phyloP scores from a whole-genome alignment of 1,284 basidiomycete species.

The Trametes hirsuta region DNA sequence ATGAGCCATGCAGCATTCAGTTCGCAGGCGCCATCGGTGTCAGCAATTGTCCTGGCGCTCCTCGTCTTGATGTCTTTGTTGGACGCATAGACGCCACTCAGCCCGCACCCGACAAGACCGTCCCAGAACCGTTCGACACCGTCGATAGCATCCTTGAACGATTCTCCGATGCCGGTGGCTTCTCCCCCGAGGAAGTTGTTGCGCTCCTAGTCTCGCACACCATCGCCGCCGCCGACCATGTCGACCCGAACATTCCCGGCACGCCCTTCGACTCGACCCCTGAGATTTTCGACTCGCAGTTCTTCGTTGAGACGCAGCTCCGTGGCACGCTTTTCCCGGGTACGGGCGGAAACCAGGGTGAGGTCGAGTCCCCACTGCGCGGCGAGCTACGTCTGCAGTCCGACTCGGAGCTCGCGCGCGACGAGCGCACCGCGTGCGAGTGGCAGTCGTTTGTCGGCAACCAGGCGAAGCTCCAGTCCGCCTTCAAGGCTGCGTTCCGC shows the following conservation, averaged over 20 bases:
- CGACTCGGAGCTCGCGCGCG: constrained; percentile 31
- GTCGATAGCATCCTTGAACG: constrained; percentile 30
- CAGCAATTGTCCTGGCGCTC: constrained; percentile 37
- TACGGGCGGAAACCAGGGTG: constrained; percentile 27
- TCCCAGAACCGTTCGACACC: constrained; percentile 33
- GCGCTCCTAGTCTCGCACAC: constrained; percentile 24
- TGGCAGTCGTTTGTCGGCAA: constrained; percentile 38
- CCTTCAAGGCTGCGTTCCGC: constrained; percentile 36
- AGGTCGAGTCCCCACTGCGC: constrained; percentile 25
- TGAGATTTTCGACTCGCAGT: constrained; percentile 24
- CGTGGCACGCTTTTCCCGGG: constrained; percentile 33
- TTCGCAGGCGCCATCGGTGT: constrained; percentile 36
- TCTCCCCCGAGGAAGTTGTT: constrained; percentile 29
- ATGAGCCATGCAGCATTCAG: constrained; percentile 26
- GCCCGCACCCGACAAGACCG: constrained; percentile 32
- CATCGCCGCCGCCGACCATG: constrained; percentile 25
- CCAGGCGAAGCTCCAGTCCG: constrained; percentile 32
- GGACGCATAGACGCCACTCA: constrained; percentile 27
- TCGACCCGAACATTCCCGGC: constrained; percentile 24
- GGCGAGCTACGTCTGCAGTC: constrained; percentile 36
- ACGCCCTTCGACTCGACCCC: constrained; percentile 26
- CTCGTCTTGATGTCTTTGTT: constrained; percentile 31
- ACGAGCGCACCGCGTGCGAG: constrained; percentile 33
- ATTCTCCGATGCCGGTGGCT: constrained; percentile 29
- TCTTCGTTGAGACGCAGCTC: constrained; percentile 28